Conservation (phyloP, 768 basidiomycete species). For the Suillus alpinus region DNA sequence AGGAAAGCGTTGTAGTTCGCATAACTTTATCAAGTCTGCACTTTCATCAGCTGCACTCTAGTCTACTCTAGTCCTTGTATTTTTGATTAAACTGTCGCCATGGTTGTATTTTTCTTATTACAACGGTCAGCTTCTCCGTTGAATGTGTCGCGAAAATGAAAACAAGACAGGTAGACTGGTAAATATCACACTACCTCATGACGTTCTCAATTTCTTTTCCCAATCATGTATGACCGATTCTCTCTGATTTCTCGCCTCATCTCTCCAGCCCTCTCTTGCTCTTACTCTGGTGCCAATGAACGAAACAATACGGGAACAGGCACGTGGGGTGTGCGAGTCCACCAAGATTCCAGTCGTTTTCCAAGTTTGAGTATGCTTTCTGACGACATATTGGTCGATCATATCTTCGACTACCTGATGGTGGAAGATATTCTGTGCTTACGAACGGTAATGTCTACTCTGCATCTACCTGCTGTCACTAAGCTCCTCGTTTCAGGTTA, state of each 20-base stretch:
- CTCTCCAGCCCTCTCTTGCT: background rate
- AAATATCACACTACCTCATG: slow-evolving; percentile 16
- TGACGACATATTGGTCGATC: slow-evolving; percentile 38
- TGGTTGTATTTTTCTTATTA: background rate
- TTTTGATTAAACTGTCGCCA: background rate
- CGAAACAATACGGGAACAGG: slow-evolving; percentile 13
- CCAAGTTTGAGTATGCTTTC: slow-evolving; percentile 31
- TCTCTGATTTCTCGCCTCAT: slow-evolving; percentile 20
- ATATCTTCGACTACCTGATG: slow-evolving; percentile 34
- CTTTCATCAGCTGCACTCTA: background rate
- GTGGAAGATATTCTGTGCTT: slow-evolving; percentile 36
- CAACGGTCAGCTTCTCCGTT: background rate
- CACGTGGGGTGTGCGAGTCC: slow-evolving; percentile 24
- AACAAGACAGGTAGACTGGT: slow-evolving; percentile 18
- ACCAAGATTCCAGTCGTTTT: slow-evolving; percentile 19
- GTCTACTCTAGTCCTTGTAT: background rate
- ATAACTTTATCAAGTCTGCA: background rate
- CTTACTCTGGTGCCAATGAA: background rate
- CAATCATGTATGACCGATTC: slow-evolving; percentile 4
- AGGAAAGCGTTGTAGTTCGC: background rate
- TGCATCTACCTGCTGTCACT: background rate
- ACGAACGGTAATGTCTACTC: slow-evolving; percentile 28
- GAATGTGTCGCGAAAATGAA: slow-evolving; percentile 4
- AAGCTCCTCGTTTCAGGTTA: slow-evolving; percentile 39
- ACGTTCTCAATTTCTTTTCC: background rate